Base-by-base conservation (phyloP, 1,284 basidiomycete species). In the Austroboletus olivaceoglutinosus region DNA sequence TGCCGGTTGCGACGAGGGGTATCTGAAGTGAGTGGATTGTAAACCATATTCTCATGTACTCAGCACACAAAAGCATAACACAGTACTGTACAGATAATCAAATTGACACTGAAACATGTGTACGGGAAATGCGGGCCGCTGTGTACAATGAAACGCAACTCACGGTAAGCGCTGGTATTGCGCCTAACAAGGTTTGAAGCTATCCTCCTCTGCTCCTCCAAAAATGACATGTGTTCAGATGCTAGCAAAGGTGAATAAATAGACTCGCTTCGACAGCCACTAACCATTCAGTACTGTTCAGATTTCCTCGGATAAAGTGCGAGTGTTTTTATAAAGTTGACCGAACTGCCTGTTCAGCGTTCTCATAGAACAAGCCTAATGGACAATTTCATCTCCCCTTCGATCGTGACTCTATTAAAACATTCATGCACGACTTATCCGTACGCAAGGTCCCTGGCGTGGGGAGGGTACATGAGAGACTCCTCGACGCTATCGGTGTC, bases 131-230 rank as follows among this genome's bases (percentile, higher is more conserved):
- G 71, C 81, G 94, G 13, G 75, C 75, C 13, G 74, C 76, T 39
- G 88, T 96, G 2, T 77, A 84, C 53, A 74, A 75, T 19, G 86
- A 89, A 68, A 96, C 93, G 0, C 80, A 82, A 42, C 71, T 99
- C 47, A 98, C 96, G 5, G 93, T 93, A 47, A 95, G 92, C 58
- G 94, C 94, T 25, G 97, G 92, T 19, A 93, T 95, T 51, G 93
- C 93, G 0, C 88, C 93, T 0, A 96, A 90, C 64, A 89, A 85
- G 76, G 89, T 85, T 57, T 18, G 63, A 60, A 39, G 40, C 12
- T 53, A 18, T 25, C 11, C 38, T 48, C 11, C 11, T 16, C 39
- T 53, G 8, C 37, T 47, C 39, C 36, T 44, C 11, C 18, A 18
- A 27, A 63, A 58, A 58, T 69, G 44, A 61, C 53, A 46, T 16